phyloP scores from a whole-genome alignment of 2,329 filamentous ascomycete species.

The Diaporthe amygdali region DNA sequence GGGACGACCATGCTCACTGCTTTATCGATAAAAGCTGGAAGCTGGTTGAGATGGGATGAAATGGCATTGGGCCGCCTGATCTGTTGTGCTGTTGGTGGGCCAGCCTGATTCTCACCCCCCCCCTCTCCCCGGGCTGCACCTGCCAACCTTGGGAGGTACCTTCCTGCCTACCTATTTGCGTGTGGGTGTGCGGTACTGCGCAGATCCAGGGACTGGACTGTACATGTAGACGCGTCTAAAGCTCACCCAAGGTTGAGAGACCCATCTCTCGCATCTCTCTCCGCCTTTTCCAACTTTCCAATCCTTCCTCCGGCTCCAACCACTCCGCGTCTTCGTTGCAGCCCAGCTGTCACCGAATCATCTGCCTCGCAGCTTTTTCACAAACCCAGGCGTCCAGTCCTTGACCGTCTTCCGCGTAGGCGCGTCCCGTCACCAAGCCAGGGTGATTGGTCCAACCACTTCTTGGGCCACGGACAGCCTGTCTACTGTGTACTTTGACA shows the following conservation, averaged over 20 bases:
- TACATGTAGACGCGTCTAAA: background rate
- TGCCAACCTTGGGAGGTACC: constrained; percentile 10
- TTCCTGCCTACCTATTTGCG: background rate
- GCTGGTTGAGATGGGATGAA: constrained; percentile 8
- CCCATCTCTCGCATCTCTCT: constrained; percentile 30
- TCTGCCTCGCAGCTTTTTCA: constrained; percentile 17
- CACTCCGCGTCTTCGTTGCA: constrained; percentile 40
- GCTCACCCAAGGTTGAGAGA: background rate
- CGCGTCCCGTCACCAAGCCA: background rate
- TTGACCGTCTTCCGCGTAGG: background rate
- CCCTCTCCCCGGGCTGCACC: background rate
- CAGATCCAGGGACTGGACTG: background rate
- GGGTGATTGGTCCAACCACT: constrained; percentile 4
- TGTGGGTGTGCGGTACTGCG: background rate
- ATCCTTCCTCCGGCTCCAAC: constrained; percentile 40
- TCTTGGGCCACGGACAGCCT: constrained; percentile 31
- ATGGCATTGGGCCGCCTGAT: background rate
- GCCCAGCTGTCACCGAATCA: constrained; percentile 29
- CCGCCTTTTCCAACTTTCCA: constrained; percentile 32
- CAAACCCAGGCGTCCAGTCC: background rate
- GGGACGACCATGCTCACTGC: background rate
- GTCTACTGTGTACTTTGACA: too few species aligned
- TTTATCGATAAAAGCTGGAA: constrained; percentile 13
- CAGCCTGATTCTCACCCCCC: too few species aligned
- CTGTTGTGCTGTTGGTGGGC: background rate